These are phyloP conservation scores for Mycena albidolilacea DNA, from an alignment of 768 basidiomycete species.

Conservation along the genomic window DNA sequence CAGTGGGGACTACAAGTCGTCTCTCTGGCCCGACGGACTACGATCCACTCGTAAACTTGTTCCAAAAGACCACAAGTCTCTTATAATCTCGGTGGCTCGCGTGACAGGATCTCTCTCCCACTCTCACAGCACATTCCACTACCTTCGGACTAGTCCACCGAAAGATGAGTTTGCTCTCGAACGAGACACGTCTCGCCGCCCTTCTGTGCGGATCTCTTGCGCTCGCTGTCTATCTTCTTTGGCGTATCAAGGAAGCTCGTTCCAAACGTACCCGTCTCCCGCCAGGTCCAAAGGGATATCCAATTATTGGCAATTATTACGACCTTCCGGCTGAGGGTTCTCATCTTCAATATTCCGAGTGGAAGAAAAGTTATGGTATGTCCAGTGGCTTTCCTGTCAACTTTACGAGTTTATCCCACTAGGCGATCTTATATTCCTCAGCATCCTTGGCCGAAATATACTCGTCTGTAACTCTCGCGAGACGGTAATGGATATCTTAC, in stretches of 20 bases:
- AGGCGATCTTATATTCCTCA: constrained; percentile 18
- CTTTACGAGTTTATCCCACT: constrained; percentile 9
- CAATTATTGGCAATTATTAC: constrained; percentile 17
- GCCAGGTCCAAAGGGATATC: constrained; percentile 23
- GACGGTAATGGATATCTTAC: constrained; percentile 6
- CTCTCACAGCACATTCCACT: constrained; percentile 13
- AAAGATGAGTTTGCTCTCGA: constrained; percentile 16
- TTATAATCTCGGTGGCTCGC: constrained; percentile 15
- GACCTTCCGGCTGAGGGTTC: constrained; percentile 15
- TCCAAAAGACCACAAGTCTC: constrained; percentile 12
- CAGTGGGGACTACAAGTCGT: constrained; percentile 2
- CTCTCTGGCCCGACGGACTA: constrained; percentile 9
- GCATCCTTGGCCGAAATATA: constrained; percentile 13
- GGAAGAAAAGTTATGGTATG: constrained; percentile 20
- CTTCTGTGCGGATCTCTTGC: constrained; percentile 20
- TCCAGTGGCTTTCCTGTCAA: constrained; percentile 12
- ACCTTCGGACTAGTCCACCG: constrained; percentile 9
- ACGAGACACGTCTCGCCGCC: constrained; percentile 11
- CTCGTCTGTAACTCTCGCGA: constrained; percentile 9
- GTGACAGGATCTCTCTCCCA: constrained; percentile 14
- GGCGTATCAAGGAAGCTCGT: constrained; percentile 10
- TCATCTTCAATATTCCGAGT: constrained; percentile 17
- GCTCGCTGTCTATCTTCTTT: constrained; percentile 7
- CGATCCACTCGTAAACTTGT: constrained; percentile 7
- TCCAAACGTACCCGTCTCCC: constrained; percentile 16